Conservation (phyloP, 768 basidiomycete species). For the Artomyces pyxidatus region DNA sequence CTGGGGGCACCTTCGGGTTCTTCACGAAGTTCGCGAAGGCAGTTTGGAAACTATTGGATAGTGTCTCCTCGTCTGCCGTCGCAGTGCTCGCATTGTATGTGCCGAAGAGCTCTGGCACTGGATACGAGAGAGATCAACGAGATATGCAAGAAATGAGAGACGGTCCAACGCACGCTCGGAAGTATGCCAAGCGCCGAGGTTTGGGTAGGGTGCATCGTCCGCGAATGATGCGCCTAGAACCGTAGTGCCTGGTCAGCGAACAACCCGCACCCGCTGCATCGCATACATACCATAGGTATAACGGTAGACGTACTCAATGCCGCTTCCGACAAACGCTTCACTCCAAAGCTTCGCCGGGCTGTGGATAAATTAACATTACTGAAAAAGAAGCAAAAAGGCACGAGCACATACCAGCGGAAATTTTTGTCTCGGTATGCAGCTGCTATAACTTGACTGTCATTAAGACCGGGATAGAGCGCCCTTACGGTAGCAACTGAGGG, state of each 20-base stretch:
- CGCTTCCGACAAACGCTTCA: constrained; percentile 2
- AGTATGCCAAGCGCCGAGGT: not conserved
- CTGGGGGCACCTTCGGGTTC: constrained; percentile 1
- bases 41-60: constrained; percentile 18
- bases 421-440: not conserved
- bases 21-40: constrained; percentile 7
- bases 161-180: not conserved
- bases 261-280: not conserved
- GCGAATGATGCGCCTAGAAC: constrained; percentile 1
- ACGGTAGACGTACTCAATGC: constrained; percentile 2
- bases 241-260: not conserved
- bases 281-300: constrained; percentile 9
- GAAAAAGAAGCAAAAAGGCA: too few species aligned
- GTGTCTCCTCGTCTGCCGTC: constrained; percentile 14
- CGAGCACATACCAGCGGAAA: constrained; percentile 6
- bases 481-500: not conserved
- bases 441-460: constrained; percentile 1
- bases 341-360: constrained; percentile 9
- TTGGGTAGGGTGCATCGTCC: not conserved
- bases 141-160: not conserved
- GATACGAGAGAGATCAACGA: not conserved
- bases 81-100: constrained; percentile 21
- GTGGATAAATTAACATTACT: too few species aligned
- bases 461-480: constrained; percentile 1
- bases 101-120: constrained; percentile 21